phyloP scores from a whole-genome alignment of 768 basidiomycete species.

The Sutorius australiensis region DNA sequence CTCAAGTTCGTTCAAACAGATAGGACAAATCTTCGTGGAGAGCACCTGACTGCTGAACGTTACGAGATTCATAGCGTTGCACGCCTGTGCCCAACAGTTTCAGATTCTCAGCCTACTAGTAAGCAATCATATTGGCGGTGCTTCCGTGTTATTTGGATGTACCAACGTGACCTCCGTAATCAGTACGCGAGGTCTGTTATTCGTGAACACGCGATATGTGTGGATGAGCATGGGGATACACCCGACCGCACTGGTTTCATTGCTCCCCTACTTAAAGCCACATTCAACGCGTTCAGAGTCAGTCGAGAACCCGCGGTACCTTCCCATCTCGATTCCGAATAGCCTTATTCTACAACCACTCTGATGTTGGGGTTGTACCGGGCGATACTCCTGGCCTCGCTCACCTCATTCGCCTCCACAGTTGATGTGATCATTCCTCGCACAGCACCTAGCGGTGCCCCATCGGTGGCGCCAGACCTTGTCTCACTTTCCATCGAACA shows the following conservation, averaged over 20 bases:
- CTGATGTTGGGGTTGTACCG: slow-evolving; percentile 3
- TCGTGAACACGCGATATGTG: background rate
- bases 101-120: background rate
- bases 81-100: background rate
- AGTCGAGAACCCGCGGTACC: background rate
- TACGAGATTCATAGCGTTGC: background rate
- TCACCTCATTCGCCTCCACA: slow-evolving; percentile 5
- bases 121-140: background rate
- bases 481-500: slow-evolving; percentile 68
- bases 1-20: background rate
- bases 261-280: background rate
- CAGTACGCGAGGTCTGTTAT: background rate
- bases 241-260: background rate
- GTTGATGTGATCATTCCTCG: slow-evolving; percentile 40
- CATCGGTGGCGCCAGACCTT: slow-evolving; percentile 41
- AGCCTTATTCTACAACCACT: background rate
- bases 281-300: background rate
- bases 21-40: background rate
- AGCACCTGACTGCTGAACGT: background rate
- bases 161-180: background rate
- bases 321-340: background rate
- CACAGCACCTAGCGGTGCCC: slow-evolving; percentile 33
- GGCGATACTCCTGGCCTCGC: background rate
- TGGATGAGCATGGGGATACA: slow-evolving; percentile 1
- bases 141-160: background rate